Percentiles rank a stretch among this genome's conserved stretches.
Evolutionary conservation across 768 basidiomycete genomes (phyloP).

Genomic region (Tulasnella sp.): DNA sequence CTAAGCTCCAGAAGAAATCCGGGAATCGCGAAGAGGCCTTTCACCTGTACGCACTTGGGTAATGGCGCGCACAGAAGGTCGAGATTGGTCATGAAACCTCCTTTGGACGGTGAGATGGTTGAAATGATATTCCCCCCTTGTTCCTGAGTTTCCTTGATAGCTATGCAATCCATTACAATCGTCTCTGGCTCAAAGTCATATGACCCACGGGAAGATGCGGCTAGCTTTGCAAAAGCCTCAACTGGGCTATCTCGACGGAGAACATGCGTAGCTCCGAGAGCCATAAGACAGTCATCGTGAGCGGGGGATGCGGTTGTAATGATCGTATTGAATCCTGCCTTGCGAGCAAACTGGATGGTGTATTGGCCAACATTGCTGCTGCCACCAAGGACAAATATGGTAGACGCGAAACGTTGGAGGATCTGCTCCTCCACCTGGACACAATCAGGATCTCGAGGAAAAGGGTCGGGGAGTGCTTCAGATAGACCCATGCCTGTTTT

Average conservation of each 20-base stretch:
- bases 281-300: conserved; percentile 6
- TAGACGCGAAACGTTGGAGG: not conserved
- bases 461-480: not conserved
- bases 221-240: not conserved
- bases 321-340: conserved; percentile 14
- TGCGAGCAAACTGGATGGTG: conserved; percentile 13
- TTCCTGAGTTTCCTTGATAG: not conserved
- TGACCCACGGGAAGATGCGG: not conserved
- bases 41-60: too few relatives aligned
- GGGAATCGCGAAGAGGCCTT: too few relatives aligned
- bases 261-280: conserved; percentile 12
- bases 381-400: conserved; percentile 11
- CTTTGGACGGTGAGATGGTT: not conserved
- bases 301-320: conserved; percentile 5
- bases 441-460: not conserved
- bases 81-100: too few relatives aligned
- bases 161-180: conserved; percentile 4
- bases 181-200: not conserved
- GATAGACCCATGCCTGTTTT: conserved; percentile 1
- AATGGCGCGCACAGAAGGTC: too few relatives aligned
- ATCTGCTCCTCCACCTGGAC: not conserved
- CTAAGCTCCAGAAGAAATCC: too few relatives aligned
- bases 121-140: not conserved
- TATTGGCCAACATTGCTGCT: conserved; percentile 12
- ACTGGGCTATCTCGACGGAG: not conserved